phyloP scores from a whole-genome alignment of 441 rosid species.

The Eugenia klotzschiana region DNA sequence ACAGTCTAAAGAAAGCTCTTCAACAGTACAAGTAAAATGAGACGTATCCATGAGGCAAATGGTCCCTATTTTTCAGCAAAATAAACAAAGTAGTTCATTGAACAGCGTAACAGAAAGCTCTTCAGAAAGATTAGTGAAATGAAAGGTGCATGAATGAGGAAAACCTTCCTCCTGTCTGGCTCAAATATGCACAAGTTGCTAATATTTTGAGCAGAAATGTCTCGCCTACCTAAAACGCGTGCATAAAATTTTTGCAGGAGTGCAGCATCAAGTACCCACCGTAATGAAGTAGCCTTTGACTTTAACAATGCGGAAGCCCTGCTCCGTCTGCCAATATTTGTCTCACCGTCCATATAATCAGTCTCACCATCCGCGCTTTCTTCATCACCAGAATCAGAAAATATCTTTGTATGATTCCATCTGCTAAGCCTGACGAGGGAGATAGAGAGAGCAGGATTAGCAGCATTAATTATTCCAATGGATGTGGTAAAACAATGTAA shows the following conservation, averaged over 20 bases:
- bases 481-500: not conserved
- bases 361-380: slow-evolving; percentile 34
- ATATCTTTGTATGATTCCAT: slow-evolving; percentile 91
- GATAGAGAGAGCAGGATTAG: not conserved
- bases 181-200: not conserved
- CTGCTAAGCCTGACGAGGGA: slow-evolving; percentile 46
- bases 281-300: slow-evolving; percentile 30
- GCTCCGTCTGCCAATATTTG: slow-evolving; percentile 28
- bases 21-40: not conserved
- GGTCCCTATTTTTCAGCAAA: not conserved
- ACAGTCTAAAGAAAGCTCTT: not conserved
- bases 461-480: not conserved
- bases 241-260: not conserved
- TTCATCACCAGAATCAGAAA: slow-evolving; percentile 68
- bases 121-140: not conserved
- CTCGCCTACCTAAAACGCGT: not conserved
- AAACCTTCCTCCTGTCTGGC: not conserved
- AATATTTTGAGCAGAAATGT: not conserved
- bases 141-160: not conserved
- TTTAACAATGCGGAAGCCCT: slow-evolving; percentile 29
- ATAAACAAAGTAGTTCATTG: not conserved
- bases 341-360: slow-evolving; percentile 31
- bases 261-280: slow-evolving; percentile 24
- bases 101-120: not conserved
- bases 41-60: not conserved